Percentiles rank a stretch among this genome's conserved stretches.
phyloP scores from a whole-genome alignment of 2,329 filamentous ascomycete species.

The Penicillium sclerotigenum region DNA sequence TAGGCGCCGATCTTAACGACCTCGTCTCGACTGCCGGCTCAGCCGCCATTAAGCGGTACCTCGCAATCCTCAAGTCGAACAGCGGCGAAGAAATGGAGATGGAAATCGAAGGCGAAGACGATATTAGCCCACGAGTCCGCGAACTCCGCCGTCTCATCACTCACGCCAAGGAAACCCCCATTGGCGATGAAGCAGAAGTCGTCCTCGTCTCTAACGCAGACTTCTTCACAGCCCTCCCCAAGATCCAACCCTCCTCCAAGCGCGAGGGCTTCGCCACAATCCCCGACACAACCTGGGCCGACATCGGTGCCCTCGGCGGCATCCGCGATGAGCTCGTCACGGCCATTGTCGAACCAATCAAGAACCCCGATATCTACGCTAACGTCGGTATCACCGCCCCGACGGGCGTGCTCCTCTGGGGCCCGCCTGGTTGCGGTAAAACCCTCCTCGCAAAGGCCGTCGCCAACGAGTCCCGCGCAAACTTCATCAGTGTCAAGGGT shows the following conservation, averaged over 20 bases:
- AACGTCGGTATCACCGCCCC: constrained; percentile 75
- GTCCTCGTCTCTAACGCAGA: constrained; percentile 62
- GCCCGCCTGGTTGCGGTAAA: constrained; percentile 93
- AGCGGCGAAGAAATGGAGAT: constrained; percentile 45
- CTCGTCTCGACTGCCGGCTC: constrained; percentile 64
- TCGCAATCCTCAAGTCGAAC: constrained; percentile 51
- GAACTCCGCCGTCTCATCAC: constrained; percentile 53
- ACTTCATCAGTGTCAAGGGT: constrained; percentile 97
- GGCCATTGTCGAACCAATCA: constrained; percentile 88
- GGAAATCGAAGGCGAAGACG: constrained; percentile 49
- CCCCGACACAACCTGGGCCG: constrained; percentile 86
- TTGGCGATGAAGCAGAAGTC: constrained; percentile 54
- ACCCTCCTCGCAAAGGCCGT: constrained; percentile 94
- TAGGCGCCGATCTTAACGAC: constrained; percentile 81
- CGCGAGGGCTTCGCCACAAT: constrained; percentile 94
- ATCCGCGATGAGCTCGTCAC: constrained; percentile 77
- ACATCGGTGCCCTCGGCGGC: constrained; percentile 80
- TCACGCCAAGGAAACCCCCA: constrained; percentile 51
- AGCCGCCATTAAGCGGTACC: constrained; percentile 61
- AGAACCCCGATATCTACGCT: constrained; percentile 71
- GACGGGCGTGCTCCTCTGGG: constrained; percentile 90
- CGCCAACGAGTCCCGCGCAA: constrained; percentile 90
- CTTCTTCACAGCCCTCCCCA: constrained; percentile 71
- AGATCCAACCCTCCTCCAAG: constrained; percentile 76
- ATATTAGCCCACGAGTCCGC: constrained; percentile 40